Percentiles rank a stretch among this genome's conserved stretches.
Evolutionary conservation across 345 rosid species (phyloP).

Genomic region (Clarkia xantiana): DNA sequence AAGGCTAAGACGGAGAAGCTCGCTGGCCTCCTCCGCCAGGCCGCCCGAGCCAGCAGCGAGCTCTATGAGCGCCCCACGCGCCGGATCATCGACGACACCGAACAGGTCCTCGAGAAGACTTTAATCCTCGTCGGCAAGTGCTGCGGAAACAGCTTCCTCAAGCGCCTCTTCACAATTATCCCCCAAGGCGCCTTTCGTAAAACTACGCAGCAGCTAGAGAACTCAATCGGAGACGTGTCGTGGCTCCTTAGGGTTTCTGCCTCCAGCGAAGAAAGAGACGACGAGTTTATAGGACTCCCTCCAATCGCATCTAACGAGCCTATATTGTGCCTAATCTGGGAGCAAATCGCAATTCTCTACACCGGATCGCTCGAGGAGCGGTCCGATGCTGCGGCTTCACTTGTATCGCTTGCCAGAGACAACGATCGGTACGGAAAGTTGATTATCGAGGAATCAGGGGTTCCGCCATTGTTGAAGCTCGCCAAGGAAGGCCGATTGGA

Average conservation of each 20-base stretch:
- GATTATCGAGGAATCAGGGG: constrained; percentile 80
- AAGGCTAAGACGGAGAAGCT: constrained; percentile 59
- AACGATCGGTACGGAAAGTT: constrained; percentile 60
- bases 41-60: constrained; percentile 16
- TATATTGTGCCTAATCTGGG: constrained; percentile 72
- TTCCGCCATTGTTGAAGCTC: constrained; percentile 55
- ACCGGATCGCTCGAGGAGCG: constrained; percentile 57
- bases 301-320: constrained; percentile 86
- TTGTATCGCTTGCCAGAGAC: constrained; percentile 70
- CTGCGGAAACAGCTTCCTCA: constrained; percentile 43
- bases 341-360: constrained; percentile 61
- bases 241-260: constrained; percentile 71
- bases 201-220: constrained; percentile 52
- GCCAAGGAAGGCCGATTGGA: constrained; percentile 65
- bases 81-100: constrained; percentile 56
- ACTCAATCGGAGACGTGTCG: constrained; percentile 67
- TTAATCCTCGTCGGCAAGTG: constrained; percentile 13
- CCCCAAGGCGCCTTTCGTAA: constrained; percentile 72
- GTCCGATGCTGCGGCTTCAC: constrained; percentile 63
- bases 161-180: constrained; percentile 63
- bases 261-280: constrained; percentile 38
- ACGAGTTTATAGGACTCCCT: constrained; percentile 60
- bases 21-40: constrained; percentile 49
- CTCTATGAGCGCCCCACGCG: constrained; percentile 70
- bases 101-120: constrained; percentile 59